phyloP scores from a whole-genome alignment of 2,329 filamentous ascomycete genomes.

The Aspergillus niger region DNA sequence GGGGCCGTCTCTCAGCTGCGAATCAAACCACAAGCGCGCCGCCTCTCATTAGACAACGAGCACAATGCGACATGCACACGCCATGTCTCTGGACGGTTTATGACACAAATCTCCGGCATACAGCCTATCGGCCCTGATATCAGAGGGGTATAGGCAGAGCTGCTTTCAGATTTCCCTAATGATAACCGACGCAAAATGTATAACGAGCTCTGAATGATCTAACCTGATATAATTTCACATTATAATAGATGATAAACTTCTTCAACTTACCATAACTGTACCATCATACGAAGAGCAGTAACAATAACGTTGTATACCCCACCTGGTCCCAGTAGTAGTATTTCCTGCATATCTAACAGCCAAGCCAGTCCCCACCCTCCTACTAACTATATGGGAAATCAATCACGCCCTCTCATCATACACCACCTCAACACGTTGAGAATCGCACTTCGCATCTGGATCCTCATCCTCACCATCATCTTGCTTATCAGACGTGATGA shows the following conservation, averaged over 20 bases:
- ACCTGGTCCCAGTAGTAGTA: too few species aligned
- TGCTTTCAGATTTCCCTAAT: too few species aligned
- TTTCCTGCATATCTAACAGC: background rate
- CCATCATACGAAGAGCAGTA: too few species aligned
- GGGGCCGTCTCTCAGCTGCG: background rate
- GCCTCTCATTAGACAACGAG: background rate
- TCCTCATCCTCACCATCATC: slow-evolving; percentile 30
- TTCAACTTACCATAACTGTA: too few species aligned
- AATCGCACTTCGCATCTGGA: slow-evolving; percentile 23
- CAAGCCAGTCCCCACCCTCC: background rate
- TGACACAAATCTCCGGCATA: background rate
- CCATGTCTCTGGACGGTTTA: background rate
- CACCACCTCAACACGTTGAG: slow-evolving; percentile 20
- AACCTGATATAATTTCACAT: too few species aligned
- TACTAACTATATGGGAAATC: background rate
- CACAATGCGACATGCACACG: background rate
- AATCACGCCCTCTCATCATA: slow-evolving; percentile 7
- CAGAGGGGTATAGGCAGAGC: background rate
- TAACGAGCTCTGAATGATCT: too few species aligned
- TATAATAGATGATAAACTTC: too few species aligned
- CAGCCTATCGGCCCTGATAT: background rate
- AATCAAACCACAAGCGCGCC: background rate
- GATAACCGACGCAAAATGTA: too few species aligned
- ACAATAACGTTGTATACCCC: too few species aligned
- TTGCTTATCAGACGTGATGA: slow-evolving; percentile 38